These are phyloP conservation scores for Lachnellula arida DNA, from an alignment of 2,329 filamentous ascomycete species.

Conservation along the genomic window DNA sequence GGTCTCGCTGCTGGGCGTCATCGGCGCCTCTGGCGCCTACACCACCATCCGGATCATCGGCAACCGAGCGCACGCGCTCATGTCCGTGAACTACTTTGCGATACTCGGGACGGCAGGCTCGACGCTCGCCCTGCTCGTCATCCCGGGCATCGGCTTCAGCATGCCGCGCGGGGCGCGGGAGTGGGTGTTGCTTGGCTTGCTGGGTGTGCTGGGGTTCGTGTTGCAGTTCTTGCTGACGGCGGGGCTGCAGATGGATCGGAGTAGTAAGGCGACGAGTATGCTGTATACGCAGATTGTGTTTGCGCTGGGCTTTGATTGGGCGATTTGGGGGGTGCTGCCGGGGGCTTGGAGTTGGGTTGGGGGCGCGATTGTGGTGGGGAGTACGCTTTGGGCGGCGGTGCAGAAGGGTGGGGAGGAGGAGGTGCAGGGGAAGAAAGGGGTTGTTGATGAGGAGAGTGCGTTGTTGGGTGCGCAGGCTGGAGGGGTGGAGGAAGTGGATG, in stretches of 20 bases:
- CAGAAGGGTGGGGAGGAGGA: constrained; percentile 18
- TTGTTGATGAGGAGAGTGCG: constrained; percentile 28
- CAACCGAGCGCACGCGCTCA: constrained; percentile 72
- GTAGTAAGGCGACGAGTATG: constrained; percentile 50
- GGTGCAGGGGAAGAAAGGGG: neutral
- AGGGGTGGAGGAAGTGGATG: constrained; percentile 10
- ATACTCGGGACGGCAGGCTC: constrained; percentile 65
- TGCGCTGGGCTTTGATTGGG: constrained; percentile 38
- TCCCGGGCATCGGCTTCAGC: constrained; percentile 44
- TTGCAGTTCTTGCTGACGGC: constrained; percentile 85
- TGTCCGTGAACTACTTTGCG: constrained; percentile 82
- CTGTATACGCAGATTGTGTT: constrained; percentile 68
- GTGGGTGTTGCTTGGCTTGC: constrained; percentile 63
- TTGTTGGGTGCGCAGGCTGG: constrained; percentile 20
- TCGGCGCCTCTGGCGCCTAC: constrained; percentile 70
- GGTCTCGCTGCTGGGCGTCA: constrained; percentile 71
- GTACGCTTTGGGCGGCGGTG: constrained; percentile 29
- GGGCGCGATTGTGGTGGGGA: constrained; percentile 27
- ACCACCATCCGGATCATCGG: constrained; percentile 77
- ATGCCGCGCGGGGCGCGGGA: constrained; percentile 36
- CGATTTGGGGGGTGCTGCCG: constrained; percentile 29
- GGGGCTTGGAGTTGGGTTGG: constrained; percentile 27
- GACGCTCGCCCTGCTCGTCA: constrained; percentile 40
- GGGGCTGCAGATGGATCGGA: constrained; percentile 50
- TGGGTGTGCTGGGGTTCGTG: constrained; percentile 71